Conservation (phyloP, 2,329 filamentous ascomycete species). For the Phialemonium atrogriseum region DNA sequence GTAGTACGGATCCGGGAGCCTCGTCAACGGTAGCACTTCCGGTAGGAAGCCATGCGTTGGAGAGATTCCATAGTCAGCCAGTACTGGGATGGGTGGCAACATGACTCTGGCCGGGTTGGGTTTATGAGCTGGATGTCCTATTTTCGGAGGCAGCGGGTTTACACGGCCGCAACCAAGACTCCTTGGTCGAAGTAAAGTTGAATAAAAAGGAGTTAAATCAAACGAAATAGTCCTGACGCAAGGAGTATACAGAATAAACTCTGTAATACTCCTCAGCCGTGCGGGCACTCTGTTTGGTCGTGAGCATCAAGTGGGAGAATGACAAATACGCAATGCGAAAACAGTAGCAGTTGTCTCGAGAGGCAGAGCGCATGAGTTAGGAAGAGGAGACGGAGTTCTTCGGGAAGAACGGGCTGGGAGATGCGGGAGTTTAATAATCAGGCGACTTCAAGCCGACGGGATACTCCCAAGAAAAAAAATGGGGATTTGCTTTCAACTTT, state of each 20-base stretch:
- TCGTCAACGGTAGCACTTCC: slow-evolving; percentile 66
- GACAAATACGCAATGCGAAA: slow-evolving; percentile 3
- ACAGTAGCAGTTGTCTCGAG: not conserved
- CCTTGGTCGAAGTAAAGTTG: slow-evolving; percentile 3
- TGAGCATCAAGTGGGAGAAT: slow-evolving; percentile 24
- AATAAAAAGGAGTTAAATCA: slow-evolving; percentile 5
- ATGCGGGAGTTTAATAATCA: slow-evolving; percentile 7
- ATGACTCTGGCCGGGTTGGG: slow-evolving; percentile 23
- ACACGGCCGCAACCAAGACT: too few species aligned
- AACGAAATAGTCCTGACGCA: slow-evolving; percentile 45
- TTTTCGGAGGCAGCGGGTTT: too few species aligned
- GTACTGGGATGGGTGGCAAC: slow-evolving; percentile 52
- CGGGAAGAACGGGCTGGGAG: slow-evolving; percentile 1
- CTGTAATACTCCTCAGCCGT: slow-evolving; percentile 58
- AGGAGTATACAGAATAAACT: slow-evolving; percentile 52
- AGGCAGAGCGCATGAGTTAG: slow-evolving; percentile 3
- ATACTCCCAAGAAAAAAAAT: too few species aligned
- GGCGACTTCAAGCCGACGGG: too few species aligned
- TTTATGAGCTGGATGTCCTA: not conserved
- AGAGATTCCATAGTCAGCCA: slow-evolving; percentile 75
- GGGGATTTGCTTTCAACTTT: too few species aligned
- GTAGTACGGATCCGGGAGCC: slow-evolving; percentile 85
- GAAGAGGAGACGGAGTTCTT: slow-evolving; percentile 5
- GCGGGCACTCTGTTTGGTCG: slow-evolving; percentile 26
- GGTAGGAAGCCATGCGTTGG: slow-evolving; percentile 80